Conservation (phyloP, 208 protist genomes). For the Borovskyia barvae region DNA sequence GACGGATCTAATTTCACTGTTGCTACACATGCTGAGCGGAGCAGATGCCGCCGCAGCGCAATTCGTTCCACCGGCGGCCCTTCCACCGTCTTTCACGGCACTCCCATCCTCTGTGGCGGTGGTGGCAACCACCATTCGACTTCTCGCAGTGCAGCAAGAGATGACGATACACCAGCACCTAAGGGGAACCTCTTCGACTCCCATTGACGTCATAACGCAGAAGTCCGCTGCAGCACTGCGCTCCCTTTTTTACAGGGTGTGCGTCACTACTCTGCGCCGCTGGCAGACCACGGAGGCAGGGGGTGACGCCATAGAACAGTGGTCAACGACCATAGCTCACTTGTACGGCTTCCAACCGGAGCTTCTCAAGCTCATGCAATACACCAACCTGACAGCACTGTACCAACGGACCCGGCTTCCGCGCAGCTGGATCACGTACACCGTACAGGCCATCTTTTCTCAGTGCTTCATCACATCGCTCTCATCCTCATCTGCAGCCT, state of each 20-base stretch:
- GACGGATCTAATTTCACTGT: conserved; percentile 2
- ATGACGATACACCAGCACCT: conserved; percentile 7
- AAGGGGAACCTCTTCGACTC: not conserved
- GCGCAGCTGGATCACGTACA: conserved; percentile 36
- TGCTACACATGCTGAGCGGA: conserved; percentile 17
- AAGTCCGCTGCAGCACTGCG: conserved; percentile 4
- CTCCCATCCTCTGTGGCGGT: conserved; percentile 11
- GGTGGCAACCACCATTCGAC: conserved; percentile 17
- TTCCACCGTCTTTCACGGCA: not conserved
- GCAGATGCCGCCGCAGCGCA: not conserved
- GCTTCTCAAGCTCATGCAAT: conserved; percentile 11
- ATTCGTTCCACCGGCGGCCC: not conserved
- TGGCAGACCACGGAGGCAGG: conserved; percentile 10
- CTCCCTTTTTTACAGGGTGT: conserved; percentile 27
- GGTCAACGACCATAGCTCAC: conserved; percentile 32
- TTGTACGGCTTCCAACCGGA: conserved; percentile 48
- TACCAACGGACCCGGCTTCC: conserved; percentile 21
- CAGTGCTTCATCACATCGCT: conserved; percentile 26
- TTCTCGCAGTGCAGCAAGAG: conserved; percentile 20
- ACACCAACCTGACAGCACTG: conserved; percentile 17
- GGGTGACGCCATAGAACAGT: conserved; percentile 29
- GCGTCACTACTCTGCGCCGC: conserved; percentile 21
- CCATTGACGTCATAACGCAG: not conserved
- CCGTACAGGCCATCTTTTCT: conserved; percentile 42
- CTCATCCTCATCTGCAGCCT: not conserved